Percentiles rank a stretch among this genome's conserved stretches.
phyloP scores from a whole-genome alignment of 306 rosid genomes.

The Cicer chorassanicum region DNA sequence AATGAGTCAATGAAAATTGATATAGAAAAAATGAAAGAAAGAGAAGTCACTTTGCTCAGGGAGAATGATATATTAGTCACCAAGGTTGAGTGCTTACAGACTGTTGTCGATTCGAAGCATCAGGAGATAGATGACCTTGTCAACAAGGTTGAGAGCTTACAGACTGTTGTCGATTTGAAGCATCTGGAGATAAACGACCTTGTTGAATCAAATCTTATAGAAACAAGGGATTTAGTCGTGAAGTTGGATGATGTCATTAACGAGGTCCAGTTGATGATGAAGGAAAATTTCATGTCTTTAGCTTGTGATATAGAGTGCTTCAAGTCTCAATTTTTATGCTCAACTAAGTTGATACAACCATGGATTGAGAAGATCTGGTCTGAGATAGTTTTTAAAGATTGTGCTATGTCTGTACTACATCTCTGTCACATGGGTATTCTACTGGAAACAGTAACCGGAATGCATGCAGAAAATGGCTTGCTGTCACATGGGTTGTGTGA shows the following conservation, averaged over 20 bases:
- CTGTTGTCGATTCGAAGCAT: conserved; percentile 55
- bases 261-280: conserved; percentile 58
- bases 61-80: conserved; percentile 56
- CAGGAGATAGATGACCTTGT: conserved; percentile 62
- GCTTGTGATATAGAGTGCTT: conserved; percentile 60
- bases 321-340: conserved; percentile 62
- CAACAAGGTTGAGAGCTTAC: conserved; percentile 58
- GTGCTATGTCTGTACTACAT: conserved; percentile 81
- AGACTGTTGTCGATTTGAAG: conserved; percentile 57
- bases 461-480: conserved; percentile 88
- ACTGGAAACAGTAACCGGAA: conserved; percentile 83
- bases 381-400: conserved; percentile 79
- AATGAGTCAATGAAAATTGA: conserved; percentile 82
- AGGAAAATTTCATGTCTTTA: conserved; percentile 56
- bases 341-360: conserved; percentile 65
- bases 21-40: conserved; percentile 54
- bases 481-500: conserved; percentile 78
- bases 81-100: conserved; percentile 69
- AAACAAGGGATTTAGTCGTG: conserved; percentile 59
- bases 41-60: conserved; percentile 49
- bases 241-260: conserved; percentile 64
- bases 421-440: conserved; percentile 87
- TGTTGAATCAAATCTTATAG: conserved; percentile 59
- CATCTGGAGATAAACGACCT: conserved; percentile 58
- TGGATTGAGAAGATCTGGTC: conserved; percentile 92